phyloP scores from a whole-genome alignment of 2,329 filamentous ascomycete species.

The Parastagonospora avenae region DNA sequence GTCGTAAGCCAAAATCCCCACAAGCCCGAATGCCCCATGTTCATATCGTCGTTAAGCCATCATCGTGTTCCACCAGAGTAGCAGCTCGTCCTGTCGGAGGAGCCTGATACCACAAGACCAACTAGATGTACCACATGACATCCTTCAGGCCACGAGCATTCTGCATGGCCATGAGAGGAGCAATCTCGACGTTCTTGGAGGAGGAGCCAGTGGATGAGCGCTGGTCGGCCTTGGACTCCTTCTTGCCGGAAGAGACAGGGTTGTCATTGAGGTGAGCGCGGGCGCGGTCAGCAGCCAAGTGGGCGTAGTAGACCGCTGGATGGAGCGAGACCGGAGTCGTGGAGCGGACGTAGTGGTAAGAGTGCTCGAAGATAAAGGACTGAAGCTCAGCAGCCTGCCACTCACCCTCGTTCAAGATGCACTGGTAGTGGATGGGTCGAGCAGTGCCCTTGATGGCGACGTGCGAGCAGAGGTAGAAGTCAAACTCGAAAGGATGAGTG shows the following conservation, averaged over 20 bases:
- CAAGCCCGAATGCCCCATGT: no score
- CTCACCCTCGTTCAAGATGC: constrained; percentile 80
- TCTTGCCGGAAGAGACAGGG: constrained; percentile 46
- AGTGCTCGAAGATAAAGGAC: constrained; percentile 91
- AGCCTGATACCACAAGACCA: not conserved
- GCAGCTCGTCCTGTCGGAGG: no score
- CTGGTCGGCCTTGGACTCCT: constrained; percentile 38
- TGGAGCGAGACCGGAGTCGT: constrained; percentile 89
- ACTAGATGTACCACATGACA: constrained; percentile 58
- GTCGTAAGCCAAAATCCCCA: not conserved
- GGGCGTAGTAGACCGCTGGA: constrained; percentile 94
- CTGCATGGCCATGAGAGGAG: constrained; percentile 49
- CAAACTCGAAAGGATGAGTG: constrained; percentile 89
- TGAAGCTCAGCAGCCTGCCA: constrained; percentile 73
- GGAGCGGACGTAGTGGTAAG: constrained; percentile 88
- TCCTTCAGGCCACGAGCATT: constrained; percentile 48
- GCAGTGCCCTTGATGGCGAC: constrained; percentile 92
- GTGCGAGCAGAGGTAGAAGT: constrained; percentile 77
- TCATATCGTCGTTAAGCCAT: no score
- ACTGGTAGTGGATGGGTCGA: constrained; percentile 88
- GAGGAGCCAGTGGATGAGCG: constrained; percentile 37
- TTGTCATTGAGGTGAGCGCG: constrained; percentile 69
- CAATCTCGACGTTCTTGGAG: constrained; percentile 39
- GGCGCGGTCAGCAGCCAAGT: constrained; percentile 82
- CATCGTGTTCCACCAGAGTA: no score